Evolutionary conservation across 108 stramenopile genomes (phyloP).

Genomic region (Cylindrotheca fusiformis): DNA sequence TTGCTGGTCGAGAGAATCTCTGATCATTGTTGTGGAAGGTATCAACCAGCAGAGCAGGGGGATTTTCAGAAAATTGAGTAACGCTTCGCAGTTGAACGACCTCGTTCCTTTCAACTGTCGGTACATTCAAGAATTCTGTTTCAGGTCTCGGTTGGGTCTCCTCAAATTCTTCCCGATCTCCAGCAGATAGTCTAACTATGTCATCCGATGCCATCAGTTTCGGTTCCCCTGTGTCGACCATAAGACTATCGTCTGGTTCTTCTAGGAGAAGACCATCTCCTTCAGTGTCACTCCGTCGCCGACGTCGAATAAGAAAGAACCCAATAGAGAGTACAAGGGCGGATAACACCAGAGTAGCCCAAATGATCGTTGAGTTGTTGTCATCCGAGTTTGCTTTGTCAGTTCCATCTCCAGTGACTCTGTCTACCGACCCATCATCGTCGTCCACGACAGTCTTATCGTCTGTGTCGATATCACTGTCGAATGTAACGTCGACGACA

Average conservation of each 20-base stretch:
- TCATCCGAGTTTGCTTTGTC: background rate
- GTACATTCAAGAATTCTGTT: background rate
- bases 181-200: background rate
- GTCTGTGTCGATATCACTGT: background rate
- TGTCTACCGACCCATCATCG: background rate
- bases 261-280: background rate
- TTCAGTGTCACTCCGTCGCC: background rate
- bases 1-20: background rate
- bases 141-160: background rate
- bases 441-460: background rate
- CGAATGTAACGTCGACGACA: background rate
- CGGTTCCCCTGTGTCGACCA: background rate
- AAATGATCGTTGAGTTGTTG: background rate
- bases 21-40: background rate
- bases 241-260: background rate
- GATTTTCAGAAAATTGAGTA: background rate
- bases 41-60: background rate
- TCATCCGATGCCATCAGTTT: background rate
- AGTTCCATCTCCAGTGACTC: background rate
- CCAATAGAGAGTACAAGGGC: background rate
- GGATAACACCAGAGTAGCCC: background rate
- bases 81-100: background rate
- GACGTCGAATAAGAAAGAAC: background rate
- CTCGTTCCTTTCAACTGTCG: background rate
- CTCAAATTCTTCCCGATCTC: background rate